Conservation (phyloP, 768 basidiomycete species). For the Xerocomus spinulosus region DNA sequence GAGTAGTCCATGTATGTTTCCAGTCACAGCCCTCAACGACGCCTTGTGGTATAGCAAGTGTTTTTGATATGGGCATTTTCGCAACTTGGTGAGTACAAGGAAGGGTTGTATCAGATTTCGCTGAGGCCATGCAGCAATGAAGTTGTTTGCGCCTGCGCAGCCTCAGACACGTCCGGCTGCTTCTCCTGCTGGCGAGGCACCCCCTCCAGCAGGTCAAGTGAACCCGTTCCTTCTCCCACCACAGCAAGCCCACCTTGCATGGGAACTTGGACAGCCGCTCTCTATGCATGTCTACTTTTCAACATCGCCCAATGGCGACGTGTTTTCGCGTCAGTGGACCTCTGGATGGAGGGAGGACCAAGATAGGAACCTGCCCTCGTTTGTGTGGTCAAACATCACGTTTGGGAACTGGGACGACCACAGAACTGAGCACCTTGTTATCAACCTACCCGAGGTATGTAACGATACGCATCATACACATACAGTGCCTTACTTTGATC, state of each 20-base stretch:
- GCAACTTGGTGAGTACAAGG: slow-evolving; percentile 50
- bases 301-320: slow-evolving; percentile 56
- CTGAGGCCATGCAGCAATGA: slow-evolving; percentile 36
- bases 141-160: slow-evolving; percentile 37
- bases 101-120: neutral
- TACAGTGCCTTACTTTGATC: slow-evolving; percentile 6
- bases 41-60: slow-evolving; percentile 49
- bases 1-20: slow-evolving; percentile 10
- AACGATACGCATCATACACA: neutral
- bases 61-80: slow-evolving; percentile 61
- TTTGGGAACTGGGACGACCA: slow-evolving; percentile 73
- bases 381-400: slow-evolving; percentile 74
- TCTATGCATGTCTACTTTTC: slow-evolving; percentile 74
- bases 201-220: slow-evolving; percentile 23
- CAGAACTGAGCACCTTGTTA: slow-evolving; percentile 49
- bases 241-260: slow-evolving; percentile 48
- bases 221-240: slow-evolving; percentile 55
- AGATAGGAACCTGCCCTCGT: slow-evolving; percentile 54
- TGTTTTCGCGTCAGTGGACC: slow-evolving; percentile 55
- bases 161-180: slow-evolving; percentile 28
- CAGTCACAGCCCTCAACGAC: slow-evolving; percentile 3
- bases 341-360: slow-evolving; percentile 44
- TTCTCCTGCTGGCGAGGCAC: slow-evolving; percentile 20
- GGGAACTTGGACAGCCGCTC: slow-evolving; percentile 56
- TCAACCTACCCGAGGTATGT: slow-evolving; percentile 66